Evolutionary conservation across 2,329 filamentous ascomycete species (phyloP).

Genomic region (Epichloe glyceriae): DNA sequence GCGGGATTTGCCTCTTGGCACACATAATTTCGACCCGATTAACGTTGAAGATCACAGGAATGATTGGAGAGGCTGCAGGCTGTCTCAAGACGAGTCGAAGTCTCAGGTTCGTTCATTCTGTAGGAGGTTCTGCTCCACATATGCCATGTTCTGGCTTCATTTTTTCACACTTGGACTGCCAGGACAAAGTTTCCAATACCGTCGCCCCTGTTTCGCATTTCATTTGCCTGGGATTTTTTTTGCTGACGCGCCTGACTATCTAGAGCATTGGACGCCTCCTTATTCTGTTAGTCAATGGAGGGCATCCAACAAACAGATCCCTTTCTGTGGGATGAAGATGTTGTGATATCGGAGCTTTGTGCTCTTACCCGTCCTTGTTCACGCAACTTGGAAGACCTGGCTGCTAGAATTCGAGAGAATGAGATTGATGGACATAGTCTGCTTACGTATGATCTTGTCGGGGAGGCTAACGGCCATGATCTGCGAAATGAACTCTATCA

Average conservation of each 20-base stretch:
- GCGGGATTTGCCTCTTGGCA: background rate
- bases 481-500: conserved; percentile 33
- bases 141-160: background rate
- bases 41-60: background rate
- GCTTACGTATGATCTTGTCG: conserved; percentile 40
- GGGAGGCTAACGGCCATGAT: conserved; percentile 14
- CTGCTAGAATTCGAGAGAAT: conserved; percentile 43
- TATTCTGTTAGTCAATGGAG: conserved; percentile 14
- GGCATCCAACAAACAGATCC: conserved; percentile 41
- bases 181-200: background rate
- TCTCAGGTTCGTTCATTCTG: background rate
- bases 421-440: conserved; percentile 53
- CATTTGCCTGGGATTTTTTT: background rate
- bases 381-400: conserved; percentile 36
- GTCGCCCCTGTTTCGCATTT: background rate
- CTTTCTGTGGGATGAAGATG: conserved; percentile 58
- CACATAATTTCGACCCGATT: background rate
- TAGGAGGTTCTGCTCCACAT: background rate
- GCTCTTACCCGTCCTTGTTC: conserved; percentile 36
- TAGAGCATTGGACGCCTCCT: background rate
- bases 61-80: background rate
- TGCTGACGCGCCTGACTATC: background rate
- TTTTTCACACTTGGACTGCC: background rate
- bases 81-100: background rate
- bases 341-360: conserved; percentile 55